phyloP scores from a whole-genome alignment of 768 basidiomycete genomes.

The Rhodotorula babjevae region DNA sequence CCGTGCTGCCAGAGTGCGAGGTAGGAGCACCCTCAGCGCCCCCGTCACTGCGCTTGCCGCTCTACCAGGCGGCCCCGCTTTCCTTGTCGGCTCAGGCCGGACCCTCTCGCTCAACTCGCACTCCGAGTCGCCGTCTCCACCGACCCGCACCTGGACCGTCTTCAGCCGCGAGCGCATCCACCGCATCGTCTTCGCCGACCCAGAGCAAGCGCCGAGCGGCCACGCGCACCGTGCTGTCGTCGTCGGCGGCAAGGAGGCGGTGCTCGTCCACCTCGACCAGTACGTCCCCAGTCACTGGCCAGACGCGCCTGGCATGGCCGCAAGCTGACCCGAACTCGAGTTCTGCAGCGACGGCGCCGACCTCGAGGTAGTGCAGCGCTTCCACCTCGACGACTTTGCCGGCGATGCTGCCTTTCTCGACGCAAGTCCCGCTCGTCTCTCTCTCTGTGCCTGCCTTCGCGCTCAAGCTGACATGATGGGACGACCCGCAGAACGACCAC shows the following conservation, averaged over 20 bases:
- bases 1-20: background rate
- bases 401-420: slow-evolving; percentile 23
- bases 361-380: background rate
- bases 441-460: too few species aligned
- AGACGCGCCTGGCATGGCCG: too few species aligned
- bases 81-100: background rate
- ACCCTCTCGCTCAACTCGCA: background rate
- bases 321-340: too few species aligned
- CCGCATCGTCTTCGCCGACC: background rate
- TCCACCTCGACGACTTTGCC: slow-evolving; percentile 17
- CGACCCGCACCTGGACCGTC: background rate
- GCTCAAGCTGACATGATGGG: background rate
- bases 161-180: slow-evolving; percentile 25
- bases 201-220: background rate
- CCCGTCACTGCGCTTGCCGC: slow-evolving; percentile 2
- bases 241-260: slow-evolving; percentile 22
- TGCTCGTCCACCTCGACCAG: background rate
- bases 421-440: background rate
- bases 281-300: background rate
- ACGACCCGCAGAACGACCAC: slow-evolving; percentile 3
- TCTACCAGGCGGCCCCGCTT: background rate
- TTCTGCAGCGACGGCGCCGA: too few species aligned
- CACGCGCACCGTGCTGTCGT: background rate
- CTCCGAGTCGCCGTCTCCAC: too few species aligned
- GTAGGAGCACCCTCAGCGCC: background rate